Conservation (phyloP, 2,329 filamentous ascomycete genomes). For the Hawksworthiomyces lignivorus region DNA sequence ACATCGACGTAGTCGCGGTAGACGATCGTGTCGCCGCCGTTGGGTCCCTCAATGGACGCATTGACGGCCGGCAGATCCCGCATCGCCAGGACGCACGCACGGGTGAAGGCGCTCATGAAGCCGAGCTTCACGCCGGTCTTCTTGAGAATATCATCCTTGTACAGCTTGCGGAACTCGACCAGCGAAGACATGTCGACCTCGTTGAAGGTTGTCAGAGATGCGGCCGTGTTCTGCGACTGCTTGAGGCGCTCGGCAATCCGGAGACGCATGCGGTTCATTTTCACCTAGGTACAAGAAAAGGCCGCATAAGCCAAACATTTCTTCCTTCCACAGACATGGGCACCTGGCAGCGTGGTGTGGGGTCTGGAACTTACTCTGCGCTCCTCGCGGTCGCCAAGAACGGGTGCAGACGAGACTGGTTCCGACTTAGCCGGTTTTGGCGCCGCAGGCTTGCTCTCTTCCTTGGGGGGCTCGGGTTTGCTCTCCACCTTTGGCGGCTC, state of each 20-base stretch:
- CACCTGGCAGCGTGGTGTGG: too few species aligned
- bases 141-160: slow-evolving; percentile 95
- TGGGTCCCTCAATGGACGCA: slow-evolving; percentile 91
- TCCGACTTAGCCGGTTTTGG: slow-evolving; percentile 18
- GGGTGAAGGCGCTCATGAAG: slow-evolving; percentile 98
- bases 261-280: slow-evolving; percentile 99
- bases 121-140: slow-evolving; percentile 95
- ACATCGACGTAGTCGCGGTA: slow-evolving; percentile 98
- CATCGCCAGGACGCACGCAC: slow-evolving; percentile 85
- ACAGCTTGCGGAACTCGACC: slow-evolving; percentile 94
- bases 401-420: slow-evolving; percentile 21
- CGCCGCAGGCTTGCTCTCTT: slow-evolving; percentile 27
- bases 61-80: slow-evolving; percentile 91
- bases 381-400: slow-evolving; percentile 73
- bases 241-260: slow-evolving; percentile 96
- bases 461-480: slow-evolving; percentile 28
- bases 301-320: too few species aligned
- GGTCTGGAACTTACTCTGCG: slow-evolving; percentile 76
- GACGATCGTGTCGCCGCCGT: slow-evolving; percentile 93
- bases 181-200: slow-evolving; percentile 98
- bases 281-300: slow-evolving; percentile 65
- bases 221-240: slow-evolving; percentile 97
- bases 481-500: slow-evolving; percentile 21
- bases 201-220: slow-evolving; percentile 96
- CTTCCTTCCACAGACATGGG: slow-evolving; percentile 31